phyloP scores from a whole-genome alignment of 768 basidiomycete species.

The Termitomyces sp. region DNA sequence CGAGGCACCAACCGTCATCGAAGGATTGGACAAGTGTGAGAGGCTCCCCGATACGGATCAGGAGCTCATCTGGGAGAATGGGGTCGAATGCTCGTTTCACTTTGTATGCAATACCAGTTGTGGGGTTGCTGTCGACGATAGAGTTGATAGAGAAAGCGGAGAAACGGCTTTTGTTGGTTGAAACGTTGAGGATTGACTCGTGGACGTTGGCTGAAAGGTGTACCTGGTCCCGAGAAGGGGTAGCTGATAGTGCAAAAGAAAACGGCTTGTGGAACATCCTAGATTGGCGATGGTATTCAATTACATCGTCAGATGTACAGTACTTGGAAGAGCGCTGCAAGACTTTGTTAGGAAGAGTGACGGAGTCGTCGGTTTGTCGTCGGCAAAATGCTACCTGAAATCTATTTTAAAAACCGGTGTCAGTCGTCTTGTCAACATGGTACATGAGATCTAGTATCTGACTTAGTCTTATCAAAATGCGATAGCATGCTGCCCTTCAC shows the following conservation, averaged over 20 bases:
- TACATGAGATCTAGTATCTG: neutral
- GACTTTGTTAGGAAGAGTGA: slow-evolving; percentile 50
- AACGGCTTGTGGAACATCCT: slow-evolving; percentile 38
- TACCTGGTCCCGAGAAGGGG: slow-evolving; percentile 3
- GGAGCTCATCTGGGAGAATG: slow-evolving; percentile 69
- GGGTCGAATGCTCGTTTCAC: slow-evolving; percentile 64
- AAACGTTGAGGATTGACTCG: slow-evolving; percentile 21
- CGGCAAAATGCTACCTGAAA: slow-evolving; percentile 30
- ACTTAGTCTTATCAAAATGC: neutral
- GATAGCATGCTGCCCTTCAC: slow-evolving; percentile 25
- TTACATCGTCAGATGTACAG: slow-evolving; percentile 32
- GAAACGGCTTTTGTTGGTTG: slow-evolving; percentile 23
- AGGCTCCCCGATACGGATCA: slow-evolving; percentile 49
- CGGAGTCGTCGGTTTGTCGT: slow-evolving; percentile 32
- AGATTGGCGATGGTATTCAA: slow-evolving; percentile 37
- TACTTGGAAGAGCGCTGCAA: slow-evolving; percentile 25
- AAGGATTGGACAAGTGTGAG: slow-evolving; percentile 60
- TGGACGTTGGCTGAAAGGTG: slow-evolving; percentile 11
- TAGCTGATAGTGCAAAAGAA: slow-evolving; percentile 29
- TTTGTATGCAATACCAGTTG: slow-evolving; percentile 37
- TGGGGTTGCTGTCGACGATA: slow-evolving; percentile 26
- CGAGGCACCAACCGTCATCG: slow-evolving; percentile 80
- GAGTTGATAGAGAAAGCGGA: slow-evolving; percentile 33
- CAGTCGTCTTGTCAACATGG: neutral
- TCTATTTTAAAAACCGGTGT: neutral